Evolutionary conservation across 345 rosid species (phyloP).

Genomic region (Firmiana major): DNA sequence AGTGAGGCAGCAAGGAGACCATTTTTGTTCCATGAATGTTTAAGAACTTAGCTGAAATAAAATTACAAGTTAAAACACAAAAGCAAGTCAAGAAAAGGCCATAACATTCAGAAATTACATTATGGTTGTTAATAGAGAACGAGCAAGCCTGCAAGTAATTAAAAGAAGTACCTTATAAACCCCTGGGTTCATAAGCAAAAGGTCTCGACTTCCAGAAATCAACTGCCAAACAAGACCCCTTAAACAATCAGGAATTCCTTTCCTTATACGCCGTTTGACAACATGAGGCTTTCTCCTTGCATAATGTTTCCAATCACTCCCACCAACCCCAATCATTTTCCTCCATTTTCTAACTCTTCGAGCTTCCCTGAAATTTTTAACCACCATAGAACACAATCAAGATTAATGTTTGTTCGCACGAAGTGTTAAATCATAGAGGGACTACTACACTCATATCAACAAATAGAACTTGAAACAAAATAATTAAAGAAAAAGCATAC

Average conservation of each 20-base stretch:
- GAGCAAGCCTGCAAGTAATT: neutral
- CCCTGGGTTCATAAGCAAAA: slow-evolving; percentile 90
- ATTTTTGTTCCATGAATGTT: neutral
- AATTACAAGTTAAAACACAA: neutral
- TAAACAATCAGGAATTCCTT: slow-evolving; percentile 95
- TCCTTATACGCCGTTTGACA: slow-evolving; percentile 74
- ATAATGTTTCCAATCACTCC: slow-evolving; percentile 97
- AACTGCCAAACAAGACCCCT: slow-evolving; percentile 98
- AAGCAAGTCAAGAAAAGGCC: slow-evolving; percentile 7
- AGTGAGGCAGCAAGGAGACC: neutral
- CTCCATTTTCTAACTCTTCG: slow-evolving; percentile 90
- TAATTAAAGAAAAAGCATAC: slow-evolving; percentile 27
- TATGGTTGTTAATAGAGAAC: neutral
- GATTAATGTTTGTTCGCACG: slow-evolving; percentile 1
- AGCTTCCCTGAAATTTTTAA: slow-evolving; percentile 57
- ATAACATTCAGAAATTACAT: neutral
- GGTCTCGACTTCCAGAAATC: slow-evolving; percentile 90
- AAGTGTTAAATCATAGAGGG: neutral
- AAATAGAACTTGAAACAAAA: neutral
- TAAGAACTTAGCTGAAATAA: neutral
- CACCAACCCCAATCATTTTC: slow-evolving; percentile 96
- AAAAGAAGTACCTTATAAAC: slow-evolving; percentile 64
- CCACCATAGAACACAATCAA: slow-evolving; percentile 16
- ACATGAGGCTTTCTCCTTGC: slow-evolving; percentile 79
- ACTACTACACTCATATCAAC: neutral